Evolutionary conservation across 768 basidiomycete species (phyloP).

Genomic region (Kondoa subrosea): DNA sequence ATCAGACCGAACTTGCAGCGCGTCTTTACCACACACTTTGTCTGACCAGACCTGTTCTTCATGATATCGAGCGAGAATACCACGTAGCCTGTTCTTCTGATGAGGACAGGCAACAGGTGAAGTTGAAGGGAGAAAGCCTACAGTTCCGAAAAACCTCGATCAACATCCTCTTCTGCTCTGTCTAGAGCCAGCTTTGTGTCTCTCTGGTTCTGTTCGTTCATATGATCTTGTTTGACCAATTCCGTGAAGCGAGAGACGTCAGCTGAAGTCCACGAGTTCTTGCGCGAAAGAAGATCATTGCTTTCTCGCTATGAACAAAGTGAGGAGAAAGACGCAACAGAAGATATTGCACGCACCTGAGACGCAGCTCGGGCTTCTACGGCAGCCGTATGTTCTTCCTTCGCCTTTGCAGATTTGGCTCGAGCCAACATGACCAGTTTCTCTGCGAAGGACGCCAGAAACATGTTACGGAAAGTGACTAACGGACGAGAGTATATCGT

Average conservation of each 20-base stretch:
- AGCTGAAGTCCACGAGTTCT: conserved; percentile 73
- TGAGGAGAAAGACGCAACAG: neutral
- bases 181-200: conserved; percentile 51
- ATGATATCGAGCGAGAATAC: conserved; percentile 73
- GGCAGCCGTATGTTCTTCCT: conserved; percentile 56
- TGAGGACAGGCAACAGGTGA: neutral
- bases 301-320: conserved; percentile 67
- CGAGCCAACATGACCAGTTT: conserved; percentile 51
- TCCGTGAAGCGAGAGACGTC: conserved; percentile 78
- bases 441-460: conserved; percentile 41
- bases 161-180: conserved; percentile 59
- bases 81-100: conserved; percentile 53
- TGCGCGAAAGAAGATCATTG: conserved; percentile 84
- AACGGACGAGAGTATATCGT: conserved; percentile 24
- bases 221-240: conserved; percentile 77
- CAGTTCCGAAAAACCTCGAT: conserved; percentile 51
- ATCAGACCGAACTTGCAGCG: neutral
- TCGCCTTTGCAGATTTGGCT: conserved; percentile 51
- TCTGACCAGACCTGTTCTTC: conserved; percentile 99
- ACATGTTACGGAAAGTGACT: neutral
- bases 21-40: conserved; percentile 38
- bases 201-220: conserved; percentile 61
- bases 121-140: neutral
- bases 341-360: conserved; percentile 5
- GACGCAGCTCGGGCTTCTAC: conserved; percentile 33